Conservation (phyloP, 306 rosid genomes). For the Cucurbita ficifolia region DNA sequence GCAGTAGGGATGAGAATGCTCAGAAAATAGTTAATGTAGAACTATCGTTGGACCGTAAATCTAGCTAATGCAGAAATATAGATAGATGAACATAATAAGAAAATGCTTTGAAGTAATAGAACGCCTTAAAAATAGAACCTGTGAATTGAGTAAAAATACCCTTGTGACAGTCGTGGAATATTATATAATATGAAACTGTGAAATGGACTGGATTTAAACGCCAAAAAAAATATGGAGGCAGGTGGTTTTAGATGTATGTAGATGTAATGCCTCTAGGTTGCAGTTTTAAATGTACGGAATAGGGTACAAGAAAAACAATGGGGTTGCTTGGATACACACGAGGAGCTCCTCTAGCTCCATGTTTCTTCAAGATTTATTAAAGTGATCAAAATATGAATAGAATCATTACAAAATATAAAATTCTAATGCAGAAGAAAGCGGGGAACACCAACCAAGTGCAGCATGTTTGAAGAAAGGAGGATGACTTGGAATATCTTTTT, state of each 20-base stretch:
- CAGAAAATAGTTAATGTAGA: no score
- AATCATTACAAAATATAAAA: neutral
- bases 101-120: no score
- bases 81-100: no score
- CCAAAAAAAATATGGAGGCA: neutral
- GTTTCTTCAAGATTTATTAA: neutral
- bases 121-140: no score
- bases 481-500: neutral
- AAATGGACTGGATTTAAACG: neutral
- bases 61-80: no score
- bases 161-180: neutral
- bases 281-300: neutral
- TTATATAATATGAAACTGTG: neutral
- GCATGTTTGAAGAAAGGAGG: neutral
- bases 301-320: neutral
- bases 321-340: neutral
- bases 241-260: neutral
- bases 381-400: neutral
- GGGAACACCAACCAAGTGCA: neutral
- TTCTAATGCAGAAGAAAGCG: neutral
- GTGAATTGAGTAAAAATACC: neutral
- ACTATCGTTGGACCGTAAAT: no score
- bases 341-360: neutral
- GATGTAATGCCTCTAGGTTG: neutral
- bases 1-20: no score